Base-by-base conservation (phyloP, 2,329 filamentous ascomycete species). In the Chrysoporthe puriensis region DNA sequence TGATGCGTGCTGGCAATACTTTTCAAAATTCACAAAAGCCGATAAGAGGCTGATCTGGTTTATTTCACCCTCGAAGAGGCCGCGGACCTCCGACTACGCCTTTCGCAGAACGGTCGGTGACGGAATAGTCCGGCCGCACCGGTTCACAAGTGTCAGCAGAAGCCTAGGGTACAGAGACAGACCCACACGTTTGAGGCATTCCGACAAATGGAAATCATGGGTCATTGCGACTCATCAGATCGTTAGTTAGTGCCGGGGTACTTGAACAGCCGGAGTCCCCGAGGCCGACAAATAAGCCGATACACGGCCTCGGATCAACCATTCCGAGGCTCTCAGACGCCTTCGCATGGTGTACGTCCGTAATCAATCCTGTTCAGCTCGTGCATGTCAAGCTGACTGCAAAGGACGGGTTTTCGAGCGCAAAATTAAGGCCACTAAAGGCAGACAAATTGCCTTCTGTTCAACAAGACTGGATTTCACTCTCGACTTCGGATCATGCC, bases 151-250 rank as follows among this genome's bases (percentile, higher is more conserved):
- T 43, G 26, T 34, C 58, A 48, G 6, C 26, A 14, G 48, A 42
- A n/a, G 21, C 7, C 4, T 36, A 11, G 1, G 8, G 11, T 9
- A 52, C 9, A 11, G 21, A 32, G 50, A 16, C 50, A 34, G 50
- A 54, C 50, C 50, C 50, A 54, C 26, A 14, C 4, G 50, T 14
- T 2, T 14, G n/a, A 32, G 48, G 9, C 50, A 32, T 11, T 13
- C 11, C 21, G 21, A 58, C 32, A 26, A 62, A 40, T 56, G 5
- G 11, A 14, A 14, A 6, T 26, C 50, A n/a, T 26, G 7, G 9
- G 26, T 26, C 26, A 26, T 14, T 14, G 32, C 16, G 7, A 43
- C 64, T 66, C 62, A 66, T 66, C 64, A 66, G 64, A 66, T 66
- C 50, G 11, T 54, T 54, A 34, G 40, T 26, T 26, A 26, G 26